Conservation (phyloP, 192 early-diverging fungal species). For the Podila epicladia region DNA sequence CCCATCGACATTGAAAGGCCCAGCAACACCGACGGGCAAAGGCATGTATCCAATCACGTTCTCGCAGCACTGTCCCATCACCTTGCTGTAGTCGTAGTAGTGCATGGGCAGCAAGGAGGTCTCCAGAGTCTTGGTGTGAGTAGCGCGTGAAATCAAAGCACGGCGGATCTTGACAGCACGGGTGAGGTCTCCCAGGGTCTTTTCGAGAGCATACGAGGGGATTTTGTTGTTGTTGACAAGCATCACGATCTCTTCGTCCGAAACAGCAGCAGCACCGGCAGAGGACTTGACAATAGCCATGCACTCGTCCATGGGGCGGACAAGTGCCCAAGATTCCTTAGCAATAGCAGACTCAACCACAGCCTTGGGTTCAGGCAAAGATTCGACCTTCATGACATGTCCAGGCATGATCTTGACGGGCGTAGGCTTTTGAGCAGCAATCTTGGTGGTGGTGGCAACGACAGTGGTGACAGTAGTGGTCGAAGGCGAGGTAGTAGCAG, state of each 20-base stretch:
- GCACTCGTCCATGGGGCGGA: conserved; percentile 58
- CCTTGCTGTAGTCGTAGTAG: conserved; percentile 90
- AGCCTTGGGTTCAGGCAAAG: conserved; percentile 36
- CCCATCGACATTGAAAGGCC: conserved; percentile 86
- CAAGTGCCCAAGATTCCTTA: conserved; percentile 23
- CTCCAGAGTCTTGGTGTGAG: conserved; percentile 71
- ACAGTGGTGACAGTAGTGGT: conserved; percentile 40
- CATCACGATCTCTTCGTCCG: conserved; percentile 80
- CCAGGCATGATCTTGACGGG: conserved; percentile 30
- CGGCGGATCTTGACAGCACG: conserved; percentile 90
- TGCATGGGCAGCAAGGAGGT: conserved; percentile 76
- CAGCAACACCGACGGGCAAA: conserved; percentile 92
- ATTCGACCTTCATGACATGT: conserved; percentile 37
- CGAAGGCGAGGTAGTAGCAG: conserved; percentile 8
- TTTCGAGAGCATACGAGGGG: conserved; percentile 90
- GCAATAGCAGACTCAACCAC: conserved; percentile 10
- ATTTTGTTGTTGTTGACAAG: conserved; percentile 80
- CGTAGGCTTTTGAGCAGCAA: conserved; percentile 24
- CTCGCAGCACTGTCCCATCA: conserved; percentile 94
- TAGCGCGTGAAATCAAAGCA: conserved; percentile 75
- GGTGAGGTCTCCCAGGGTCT: conserved; percentile 76
- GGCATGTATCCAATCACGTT: conserved; percentile 96
- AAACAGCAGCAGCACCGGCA: conserved; percentile 58
- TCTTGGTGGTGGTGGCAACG: conserved; percentile 45
- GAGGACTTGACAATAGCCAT: conserved; percentile 53